A percentile compares a stretch with the other conserved stretches of the same genome.
These are phyloP conservation scores for Dioscorea alata DNA, from an alignment of 106 monocot species.

Conservation along the genomic window DNA sequence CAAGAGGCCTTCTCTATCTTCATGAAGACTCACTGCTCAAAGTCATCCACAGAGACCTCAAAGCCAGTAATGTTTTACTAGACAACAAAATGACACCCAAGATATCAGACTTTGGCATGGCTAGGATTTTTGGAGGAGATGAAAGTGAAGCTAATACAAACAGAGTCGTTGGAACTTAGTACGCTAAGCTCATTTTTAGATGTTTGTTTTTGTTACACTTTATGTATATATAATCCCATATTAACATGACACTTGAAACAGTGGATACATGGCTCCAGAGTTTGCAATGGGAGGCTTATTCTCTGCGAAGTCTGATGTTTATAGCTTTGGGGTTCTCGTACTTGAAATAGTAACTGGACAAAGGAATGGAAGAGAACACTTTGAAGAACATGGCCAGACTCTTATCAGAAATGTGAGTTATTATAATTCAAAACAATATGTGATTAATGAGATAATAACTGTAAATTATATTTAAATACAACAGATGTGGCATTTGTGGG, in stretches of 20 bases:
- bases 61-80: constrained; percentile 3
- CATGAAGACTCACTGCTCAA: background rate
- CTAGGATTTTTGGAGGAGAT: constrained; percentile 8
- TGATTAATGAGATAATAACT: background rate
- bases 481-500: constrained; percentile 24
- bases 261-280: constrained; percentile 29
- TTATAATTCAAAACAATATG: background rate
- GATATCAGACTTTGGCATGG: constrained; percentile 4
- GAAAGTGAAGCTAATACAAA: background rate
- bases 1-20: background rate
- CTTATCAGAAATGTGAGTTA: background rate
- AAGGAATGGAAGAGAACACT: constrained; percentile 10
- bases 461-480: background rate
- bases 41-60: constrained; percentile 8
- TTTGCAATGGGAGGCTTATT: constrained; percentile 13
- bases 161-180: background rate
- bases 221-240: background rate
- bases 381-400: background rate
- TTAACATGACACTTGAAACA: background rate
- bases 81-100: background rate
- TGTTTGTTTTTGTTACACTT: background rate
- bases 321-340: constrained; percentile 21
- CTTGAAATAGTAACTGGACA: constrained; percentile 22
- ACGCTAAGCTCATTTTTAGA: background rate
- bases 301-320: constrained; percentile 19